Conservation (phyloP, 202 grass and related monocot genomes). For the Dendrocalamus latiflorus region DNA sequence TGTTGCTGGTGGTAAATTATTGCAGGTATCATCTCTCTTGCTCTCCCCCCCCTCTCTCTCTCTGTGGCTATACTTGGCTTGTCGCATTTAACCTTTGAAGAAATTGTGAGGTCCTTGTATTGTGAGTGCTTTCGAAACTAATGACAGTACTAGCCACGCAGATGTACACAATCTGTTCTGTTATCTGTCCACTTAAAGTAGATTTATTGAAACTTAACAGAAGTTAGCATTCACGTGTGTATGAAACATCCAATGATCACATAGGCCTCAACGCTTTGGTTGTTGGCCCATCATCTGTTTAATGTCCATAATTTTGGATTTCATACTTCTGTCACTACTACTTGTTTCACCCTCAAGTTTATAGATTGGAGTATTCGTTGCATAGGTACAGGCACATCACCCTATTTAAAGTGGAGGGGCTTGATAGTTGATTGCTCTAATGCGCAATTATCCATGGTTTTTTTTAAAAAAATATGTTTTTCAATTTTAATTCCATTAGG, state of each 20-base stretch:
- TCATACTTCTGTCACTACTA: background rate
- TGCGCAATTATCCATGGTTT: background rate
- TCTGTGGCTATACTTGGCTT: background rate
- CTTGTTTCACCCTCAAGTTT: background rate
- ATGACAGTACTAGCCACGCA: too few species aligned
- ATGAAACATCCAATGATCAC: background rate
- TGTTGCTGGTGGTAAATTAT: slow-evolving; percentile 73
- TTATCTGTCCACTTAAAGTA: background rate
- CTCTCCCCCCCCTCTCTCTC: too few species aligned
- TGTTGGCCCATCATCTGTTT: background rate
- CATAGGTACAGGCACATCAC: background rate
- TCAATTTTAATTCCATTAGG: background rate
- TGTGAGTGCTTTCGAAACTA: background rate
- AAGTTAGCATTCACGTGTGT: background rate
- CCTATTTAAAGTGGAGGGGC: background rate
- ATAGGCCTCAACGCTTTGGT: background rate
- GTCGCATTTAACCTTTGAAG: background rate
- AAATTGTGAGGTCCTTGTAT: background rate
- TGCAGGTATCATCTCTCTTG: slow-evolving; percentile 49
- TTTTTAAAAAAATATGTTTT: background rate
- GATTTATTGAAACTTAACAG: background rate
- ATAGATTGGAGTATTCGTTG: background rate
- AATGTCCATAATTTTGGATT: background rate
- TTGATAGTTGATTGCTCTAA: background rate
- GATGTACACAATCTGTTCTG: background rate